These are phyloP conservation scores for Pseudogymnoascus sp. DNA, from an alignment of 2,329 filamentous ascomycete genomes.

Conservation along the genomic window DNA sequence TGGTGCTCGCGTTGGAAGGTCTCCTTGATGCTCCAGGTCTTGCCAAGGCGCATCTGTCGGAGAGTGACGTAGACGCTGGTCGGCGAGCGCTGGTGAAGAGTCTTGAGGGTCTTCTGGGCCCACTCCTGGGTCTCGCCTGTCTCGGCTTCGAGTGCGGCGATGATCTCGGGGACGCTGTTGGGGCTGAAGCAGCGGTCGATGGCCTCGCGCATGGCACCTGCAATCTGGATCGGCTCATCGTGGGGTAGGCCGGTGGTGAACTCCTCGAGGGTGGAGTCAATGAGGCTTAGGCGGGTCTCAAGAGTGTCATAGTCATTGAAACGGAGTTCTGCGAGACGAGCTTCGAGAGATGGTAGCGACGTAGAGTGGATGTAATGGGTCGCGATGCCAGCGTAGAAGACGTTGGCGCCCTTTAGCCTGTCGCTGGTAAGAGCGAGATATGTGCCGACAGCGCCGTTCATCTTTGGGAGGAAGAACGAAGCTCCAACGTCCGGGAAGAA, in stretches of 20 bases:
- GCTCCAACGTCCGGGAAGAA: conserved; percentile 98
- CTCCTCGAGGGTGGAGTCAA: conserved; percentile 86
- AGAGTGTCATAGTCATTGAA: conserved; percentile 71
- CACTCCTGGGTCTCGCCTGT: conserved; percentile 51
- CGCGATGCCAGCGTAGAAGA: conserved; percentile 83
- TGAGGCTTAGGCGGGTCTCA: conserved; percentile 55
- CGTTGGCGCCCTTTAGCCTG: conserved; percentile 70
- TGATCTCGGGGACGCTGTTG: conserved; percentile 59
- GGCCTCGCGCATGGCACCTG: conserved; percentile 62
- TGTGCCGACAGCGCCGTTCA: conserved; percentile 79
- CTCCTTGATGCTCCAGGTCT: conserved; percentile 70
- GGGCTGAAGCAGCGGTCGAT: conserved; percentile 78
- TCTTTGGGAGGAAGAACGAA: conserved; percentile 86
- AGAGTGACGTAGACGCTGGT: conserved; percentile 80
- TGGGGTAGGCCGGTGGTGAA: conserved; percentile 79
- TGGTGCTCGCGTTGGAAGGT: conserved; percentile 80
- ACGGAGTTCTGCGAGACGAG: conserved; percentile 76
- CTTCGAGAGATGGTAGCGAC: conserved; percentile 70
- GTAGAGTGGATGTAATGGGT: conserved; percentile 96
- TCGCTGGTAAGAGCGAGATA: conserved; percentile 92
- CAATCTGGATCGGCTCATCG: conserved; percentile 57
- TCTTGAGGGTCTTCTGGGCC: conserved; percentile 69
- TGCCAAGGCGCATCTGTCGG: conserved; percentile 69
- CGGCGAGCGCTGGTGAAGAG: conserved; percentile 71
- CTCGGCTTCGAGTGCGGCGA: conserved; percentile 41